phyloP scores from a whole-genome alignment of 2,329 filamentous ascomycete genomes.

The Talaromyces sp. region DNA sequence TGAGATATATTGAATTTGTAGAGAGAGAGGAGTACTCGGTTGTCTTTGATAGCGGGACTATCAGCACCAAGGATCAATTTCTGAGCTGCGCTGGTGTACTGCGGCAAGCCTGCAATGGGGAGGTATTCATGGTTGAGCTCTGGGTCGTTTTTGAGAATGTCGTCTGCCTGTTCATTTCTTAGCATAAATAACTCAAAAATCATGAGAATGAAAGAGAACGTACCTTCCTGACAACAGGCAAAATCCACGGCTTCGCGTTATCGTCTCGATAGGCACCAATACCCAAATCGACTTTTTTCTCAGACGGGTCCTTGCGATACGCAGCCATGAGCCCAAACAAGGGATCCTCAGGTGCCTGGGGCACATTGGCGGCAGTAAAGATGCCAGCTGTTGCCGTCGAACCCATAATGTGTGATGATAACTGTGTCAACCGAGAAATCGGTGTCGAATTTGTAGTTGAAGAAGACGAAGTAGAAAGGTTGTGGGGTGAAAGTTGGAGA shows the following conservation, averaged over 20 bases:
- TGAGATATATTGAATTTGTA: neutral
- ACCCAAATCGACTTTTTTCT: conserved; percentile 89
- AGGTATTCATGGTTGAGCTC: conserved; percentile 97
- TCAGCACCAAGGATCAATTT: conserved; percentile 80
- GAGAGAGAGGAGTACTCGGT: conserved; percentile 58
- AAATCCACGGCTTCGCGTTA: conserved; percentile 93
- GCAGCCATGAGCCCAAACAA: conserved; percentile 91
- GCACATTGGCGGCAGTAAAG: conserved; percentile 74
- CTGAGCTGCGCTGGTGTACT: conserved; percentile 85
- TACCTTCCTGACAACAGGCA: conserved; percentile 96
- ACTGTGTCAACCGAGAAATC: conserved; percentile 32
- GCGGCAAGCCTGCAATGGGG: conserved; percentile 82
- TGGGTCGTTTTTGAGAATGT: conserved; percentile 82
- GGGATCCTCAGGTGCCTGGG: conserved; percentile 89
- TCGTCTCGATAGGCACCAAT: conserved; percentile 94
- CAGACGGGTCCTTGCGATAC: conserved; percentile 72
- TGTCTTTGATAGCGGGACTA: conserved; percentile 79
- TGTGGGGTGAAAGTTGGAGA: conserved; percentile 16
- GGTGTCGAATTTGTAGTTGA: neutral
- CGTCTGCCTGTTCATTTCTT: conserved; percentile 69
- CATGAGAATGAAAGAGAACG: neutral
- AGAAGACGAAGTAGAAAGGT: neutral
- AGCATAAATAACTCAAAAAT: neutral
- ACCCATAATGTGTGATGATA: conserved; percentile 63
- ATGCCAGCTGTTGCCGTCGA: conserved; percentile 57